A percentile compares a stretch with the other conserved stretches of the same genome.
Conservation (phyloP, 2,329 filamentous ascomycete genomes). For the Triangularia verruculosa region DNA sequence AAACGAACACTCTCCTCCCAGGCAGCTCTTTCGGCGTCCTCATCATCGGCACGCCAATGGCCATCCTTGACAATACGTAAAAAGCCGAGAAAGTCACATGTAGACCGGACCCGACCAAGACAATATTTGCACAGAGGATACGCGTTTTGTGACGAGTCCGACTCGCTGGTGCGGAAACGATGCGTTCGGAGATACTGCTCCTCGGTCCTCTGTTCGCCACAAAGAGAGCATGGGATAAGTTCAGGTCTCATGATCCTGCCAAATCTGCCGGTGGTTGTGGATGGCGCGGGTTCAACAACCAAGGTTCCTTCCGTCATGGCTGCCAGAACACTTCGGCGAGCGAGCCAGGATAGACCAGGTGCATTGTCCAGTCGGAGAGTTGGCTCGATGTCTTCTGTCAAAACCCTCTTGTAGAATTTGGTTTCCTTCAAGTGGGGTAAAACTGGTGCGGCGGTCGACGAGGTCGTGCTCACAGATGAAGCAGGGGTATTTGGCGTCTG, state of each 20-base stretch:
- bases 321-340: constrained; percentile 76
- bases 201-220: constrained; percentile 76
- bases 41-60: constrained; percentile 79
- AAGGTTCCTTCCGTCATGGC: constrained; percentile 82
- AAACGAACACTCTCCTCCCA: constrained; percentile 94
- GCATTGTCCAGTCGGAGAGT: constrained; percentile 86
- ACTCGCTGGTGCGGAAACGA: constrained; percentile 85
- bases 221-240: constrained; percentile 74
- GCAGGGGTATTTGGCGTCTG: constrained; percentile 58
- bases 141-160: constrained; percentile 72
- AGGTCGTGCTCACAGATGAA: constrained; percentile 48
- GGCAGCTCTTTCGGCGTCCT: constrained; percentile 78
- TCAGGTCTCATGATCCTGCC: constrained; percentile 49
- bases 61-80: constrained; percentile 88
- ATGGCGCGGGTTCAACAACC: constrained; percentile 82
- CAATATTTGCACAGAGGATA: constrained; percentile 92
- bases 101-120: constrained; percentile 75
- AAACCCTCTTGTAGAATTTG: constrained; percentile 86
- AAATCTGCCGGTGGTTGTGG: constrained; percentile 45
- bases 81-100: constrained; percentile 91
- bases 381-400: constrained; percentile 91
- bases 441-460: constrained; percentile 36
- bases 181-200: constrained; percentile 72
- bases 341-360: constrained; percentile 90
- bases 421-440: constrained; percentile 76